Evolutionary conservation across 2,329 filamentous ascomycete genomes (phyloP).

Genomic region (Dactylellina drechsleri): DNA sequence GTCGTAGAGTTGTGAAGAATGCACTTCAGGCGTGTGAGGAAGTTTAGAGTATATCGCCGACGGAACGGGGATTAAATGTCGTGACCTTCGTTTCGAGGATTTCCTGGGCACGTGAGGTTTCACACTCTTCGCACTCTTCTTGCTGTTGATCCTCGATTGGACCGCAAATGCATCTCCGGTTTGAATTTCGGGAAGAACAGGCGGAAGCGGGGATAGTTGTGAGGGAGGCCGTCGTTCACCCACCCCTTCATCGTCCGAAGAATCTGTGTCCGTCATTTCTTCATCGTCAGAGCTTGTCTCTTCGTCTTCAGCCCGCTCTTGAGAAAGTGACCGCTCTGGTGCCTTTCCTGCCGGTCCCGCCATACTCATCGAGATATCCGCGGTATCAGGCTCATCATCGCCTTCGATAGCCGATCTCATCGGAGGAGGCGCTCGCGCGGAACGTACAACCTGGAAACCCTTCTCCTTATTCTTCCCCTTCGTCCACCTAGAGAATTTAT

Average conservation of each 20-base stretch:
- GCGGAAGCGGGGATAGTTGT: slow-evolving; percentile 63
- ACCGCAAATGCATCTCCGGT: slow-evolving; percentile 69
- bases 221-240: slow-evolving; percentile 60
- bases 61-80: slow-evolving; percentile 18
- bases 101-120: slow-evolving; percentile 74
- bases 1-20: slow-evolving; percentile 37
- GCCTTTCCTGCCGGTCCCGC: slow-evolving; percentile 69
- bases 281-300: slow-evolving; percentile 55
- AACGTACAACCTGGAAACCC: slow-evolving; percentile 95
- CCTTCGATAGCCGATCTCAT: slow-evolving; percentile 76
- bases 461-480: slow-evolving; percentile 68
- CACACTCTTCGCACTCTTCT: slow-evolving; percentile 60
- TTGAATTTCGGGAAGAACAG: slow-evolving; percentile 71
- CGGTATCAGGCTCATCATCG: slow-evolving; percentile 68
- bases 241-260: slow-evolving; percentile 61
- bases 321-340: slow-evolving; percentile 69
- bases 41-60: slow-evolving; percentile 33
- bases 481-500: slow-evolving; percentile 66
- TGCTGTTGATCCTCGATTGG: slow-evolving; percentile 58
- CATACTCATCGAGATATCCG: slow-evolving; percentile 33
- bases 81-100: slow-evolving; percentile 74
- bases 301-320: slow-evolving; percentile 33
- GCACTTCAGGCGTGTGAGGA: slow-evolving; percentile 51
- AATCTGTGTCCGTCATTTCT: slow-evolving; percentile 57
- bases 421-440: slow-evolving; percentile 82